Conservation (phyloP, 148 eudicot genomes). For the Linanthus parryae region DNA sequence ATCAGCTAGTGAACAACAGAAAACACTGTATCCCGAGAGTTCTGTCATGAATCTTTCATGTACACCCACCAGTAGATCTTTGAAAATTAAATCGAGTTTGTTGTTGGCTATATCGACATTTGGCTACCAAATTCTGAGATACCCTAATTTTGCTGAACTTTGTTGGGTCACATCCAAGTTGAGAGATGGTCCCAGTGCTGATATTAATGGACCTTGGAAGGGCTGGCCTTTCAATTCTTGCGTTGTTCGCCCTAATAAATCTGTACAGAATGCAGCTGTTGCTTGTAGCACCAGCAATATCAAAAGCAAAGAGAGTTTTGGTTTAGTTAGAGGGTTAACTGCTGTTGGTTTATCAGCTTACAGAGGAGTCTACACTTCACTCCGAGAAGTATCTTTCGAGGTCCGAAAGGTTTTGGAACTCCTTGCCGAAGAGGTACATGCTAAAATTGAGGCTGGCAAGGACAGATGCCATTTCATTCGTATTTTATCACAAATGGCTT, state of each 20-base stretch:
- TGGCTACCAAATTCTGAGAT: conserved; percentile 78
- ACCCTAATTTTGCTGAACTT: conserved; percentile 94
- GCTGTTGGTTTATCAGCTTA: conserved; percentile 91
- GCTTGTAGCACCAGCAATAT: conserved; percentile 34
- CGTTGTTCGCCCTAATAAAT: conserved; percentile 57
- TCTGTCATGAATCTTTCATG: conserved; percentile 20
- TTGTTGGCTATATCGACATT: conserved; percentile 50
- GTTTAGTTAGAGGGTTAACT: conserved; percentile 70
- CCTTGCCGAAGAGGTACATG: conserved; percentile 51
- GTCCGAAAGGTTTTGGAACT: conserved; percentile 79
- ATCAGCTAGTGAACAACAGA: conserved; percentile 24
- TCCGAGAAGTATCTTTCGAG: conserved; percentile 61
- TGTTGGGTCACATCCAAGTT: conserved; percentile 98
- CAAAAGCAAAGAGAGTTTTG: conserved; percentile 41
- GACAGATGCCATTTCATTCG: conserved; percentile 55
- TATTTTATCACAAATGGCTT: conserved; percentile 87
- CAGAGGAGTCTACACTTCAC: conserved; percentile 66
- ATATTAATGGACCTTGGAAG: conserved; percentile 77
- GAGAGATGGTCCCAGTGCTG: conserved; percentile 76
- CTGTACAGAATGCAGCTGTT: conserved; percentile 27
- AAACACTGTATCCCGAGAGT: conserved; percentile 19
- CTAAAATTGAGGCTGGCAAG: conserved; percentile 71
- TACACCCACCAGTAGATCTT: conserved; percentile 21
- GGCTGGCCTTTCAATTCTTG: conserved; percentile 98
- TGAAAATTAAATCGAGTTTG: conserved; percentile 62